Evolutionary conservation across 257 asterid genomes (phyloP).

Genomic region (Henckelia pumila): DNA sequence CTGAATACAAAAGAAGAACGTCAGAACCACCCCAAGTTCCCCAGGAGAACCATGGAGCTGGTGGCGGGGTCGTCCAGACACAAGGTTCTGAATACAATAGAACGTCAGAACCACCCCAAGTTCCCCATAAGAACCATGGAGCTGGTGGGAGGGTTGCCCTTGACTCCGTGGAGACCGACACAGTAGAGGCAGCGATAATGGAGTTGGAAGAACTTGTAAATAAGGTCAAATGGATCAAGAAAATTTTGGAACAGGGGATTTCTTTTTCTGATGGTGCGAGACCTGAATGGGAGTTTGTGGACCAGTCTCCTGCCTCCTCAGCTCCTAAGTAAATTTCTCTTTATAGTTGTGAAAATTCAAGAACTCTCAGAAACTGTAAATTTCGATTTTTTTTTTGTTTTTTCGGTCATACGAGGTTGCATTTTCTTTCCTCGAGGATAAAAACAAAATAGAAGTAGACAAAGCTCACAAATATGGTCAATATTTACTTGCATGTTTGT

Average conservation of each 20-base stretch:
- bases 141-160: neutral
- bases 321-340: neutral
- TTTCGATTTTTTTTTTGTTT: too few relatives aligned
- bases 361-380: neutral
- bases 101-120: too few relatives aligned
- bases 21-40: too few relatives aligned
- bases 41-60: too few relatives aligned
- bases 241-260: conserved; percentile 4
- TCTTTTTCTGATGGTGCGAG: neutral
- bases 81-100: neutral
- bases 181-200: conserved; percentile 3
- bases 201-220: conserved; percentile 21
- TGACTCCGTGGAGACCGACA: neutral
- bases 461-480: too few relatives aligned
- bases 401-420: too few relatives aligned
- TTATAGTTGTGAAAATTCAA: neutral
- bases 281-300: conserved; percentile 15
- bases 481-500: too few relatives aligned
- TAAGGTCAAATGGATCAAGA: conserved; percentile 13
- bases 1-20: too few relatives aligned
- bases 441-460: too few relatives aligned
- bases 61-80: too few relatives aligned
- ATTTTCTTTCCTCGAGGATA: too few relatives aligned
- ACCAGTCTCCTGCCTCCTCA: neutral
- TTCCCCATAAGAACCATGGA: too few relatives aligned